Conservation (phyloP, 306 rosid species). For the Citrullus colocynthis region DNA sequence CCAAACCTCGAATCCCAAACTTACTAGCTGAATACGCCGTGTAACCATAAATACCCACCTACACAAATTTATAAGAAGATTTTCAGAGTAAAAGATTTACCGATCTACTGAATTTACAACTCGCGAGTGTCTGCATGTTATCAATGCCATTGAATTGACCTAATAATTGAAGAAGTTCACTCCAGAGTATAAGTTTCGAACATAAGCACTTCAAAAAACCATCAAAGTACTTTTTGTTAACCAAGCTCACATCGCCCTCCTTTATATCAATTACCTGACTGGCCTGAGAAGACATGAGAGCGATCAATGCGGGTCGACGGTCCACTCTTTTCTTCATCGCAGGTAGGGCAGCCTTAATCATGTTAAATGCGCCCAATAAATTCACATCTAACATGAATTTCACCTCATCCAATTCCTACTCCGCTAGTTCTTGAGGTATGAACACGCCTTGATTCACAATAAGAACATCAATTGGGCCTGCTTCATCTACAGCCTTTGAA, state of each 20-base stretch:
- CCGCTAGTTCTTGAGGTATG: slow-evolving; percentile 53
- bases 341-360: slow-evolving; percentile 81
- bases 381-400: slow-evolving; percentile 72
- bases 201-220: neutral
- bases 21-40: slow-evolving; percentile 83
- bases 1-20: slow-evolving; percentile 84
- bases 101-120: neutral
- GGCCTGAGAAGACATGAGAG: slow-evolving; percentile 82
- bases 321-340: slow-evolving; percentile 43
- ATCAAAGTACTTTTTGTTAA: too few species aligned
- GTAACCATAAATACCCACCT: slow-evolving; percentile 91
- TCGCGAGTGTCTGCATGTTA: neutral
- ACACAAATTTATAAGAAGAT: neutral
- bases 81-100: neutral
- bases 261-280: slow-evolving; percentile 46
- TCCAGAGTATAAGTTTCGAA: neutral
- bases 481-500: slow-evolving; percentile 41
- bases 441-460: slow-evolving; percentile 76
- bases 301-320: slow-evolving; percentile 55
- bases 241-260: neutral
- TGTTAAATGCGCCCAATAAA: slow-evolving; percentile 54
- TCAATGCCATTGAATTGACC: neutral
- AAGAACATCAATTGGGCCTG: slow-evolving; percentile 63
- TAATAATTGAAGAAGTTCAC: neutral
- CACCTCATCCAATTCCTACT: slow-evolving; percentile 62